Conservation (phyloP, 257 asterid species). For the Mitragyna speciosa region DNA sequence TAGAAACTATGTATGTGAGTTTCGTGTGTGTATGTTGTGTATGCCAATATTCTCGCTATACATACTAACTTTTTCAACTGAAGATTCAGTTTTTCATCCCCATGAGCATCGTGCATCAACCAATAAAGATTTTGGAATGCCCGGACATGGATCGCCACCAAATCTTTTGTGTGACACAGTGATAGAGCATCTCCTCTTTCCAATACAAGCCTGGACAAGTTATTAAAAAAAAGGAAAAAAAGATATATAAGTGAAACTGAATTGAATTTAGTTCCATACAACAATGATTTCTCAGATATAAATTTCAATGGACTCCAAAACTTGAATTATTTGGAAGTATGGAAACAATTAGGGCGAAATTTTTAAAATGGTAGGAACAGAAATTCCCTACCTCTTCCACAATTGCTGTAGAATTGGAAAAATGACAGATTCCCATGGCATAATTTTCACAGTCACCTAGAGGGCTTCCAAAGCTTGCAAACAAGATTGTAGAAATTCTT, state of each 20-base stretch:
- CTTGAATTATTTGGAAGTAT: no score
- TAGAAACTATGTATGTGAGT: not conserved
- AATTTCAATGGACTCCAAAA: not conserved
- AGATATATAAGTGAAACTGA: not conserved
- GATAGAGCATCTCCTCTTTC: conserved; percentile 49
- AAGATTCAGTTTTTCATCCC: conserved; percentile 9
- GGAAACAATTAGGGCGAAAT: not conserved
- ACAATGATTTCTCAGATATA: no score
- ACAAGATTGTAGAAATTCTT: conserved; percentile 2
- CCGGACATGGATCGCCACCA: conserved; percentile 66
- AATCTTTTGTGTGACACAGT: conserved; percentile 39
- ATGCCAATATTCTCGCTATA: not conserved
- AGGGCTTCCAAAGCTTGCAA: conserved; percentile 7
- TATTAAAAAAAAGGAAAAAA: not conserved
- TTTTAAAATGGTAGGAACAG: not conserved
- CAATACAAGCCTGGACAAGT: conserved; percentile 54
- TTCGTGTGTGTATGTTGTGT: not conserved
- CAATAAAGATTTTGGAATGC: conserved; percentile 43
- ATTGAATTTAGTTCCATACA: not conserved
- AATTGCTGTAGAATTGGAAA: conserved; percentile 42
- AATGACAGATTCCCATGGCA: conserved; percentile 52
- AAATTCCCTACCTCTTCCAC: conserved; percentile 47
- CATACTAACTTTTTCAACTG: conserved; percentile 7
- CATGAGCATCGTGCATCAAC: conserved; percentile 55
- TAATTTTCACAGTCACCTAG: conserved; percentile 48